These are phyloP conservation scores for Orychophragmus violaceus DNA, from an alignment of 345 rosid genomes.

Conservation along the genomic window DNA sequence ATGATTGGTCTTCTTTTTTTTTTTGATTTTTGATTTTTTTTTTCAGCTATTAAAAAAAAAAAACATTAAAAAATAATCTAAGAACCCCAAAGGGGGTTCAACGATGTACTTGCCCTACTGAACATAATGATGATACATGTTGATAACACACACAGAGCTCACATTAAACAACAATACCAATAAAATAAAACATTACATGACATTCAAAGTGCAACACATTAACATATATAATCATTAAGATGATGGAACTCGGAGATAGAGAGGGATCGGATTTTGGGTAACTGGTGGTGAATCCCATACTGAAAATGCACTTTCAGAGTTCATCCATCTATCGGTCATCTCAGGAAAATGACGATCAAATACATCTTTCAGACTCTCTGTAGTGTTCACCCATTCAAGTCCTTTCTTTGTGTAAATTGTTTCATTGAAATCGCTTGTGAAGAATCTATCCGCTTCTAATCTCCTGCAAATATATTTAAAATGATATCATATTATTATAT, in stretches of 20 bases:
- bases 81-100: no score
- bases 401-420: conserved; percentile 50
- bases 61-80: no score
- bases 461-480: conserved; percentile 35
- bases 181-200: neutral
- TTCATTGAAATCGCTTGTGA: conserved; percentile 48
- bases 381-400: conserved; percentile 50
- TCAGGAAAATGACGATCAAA: conserved; percentile 50
- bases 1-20: no score
- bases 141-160: neutral
- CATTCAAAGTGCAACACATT: neutral
- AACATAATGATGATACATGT: no score
- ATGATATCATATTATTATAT: neutral
- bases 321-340: conserved; percentile 47
- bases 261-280: conserved; percentile 34
- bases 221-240: neutral
- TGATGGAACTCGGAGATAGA: conserved; percentile 41
- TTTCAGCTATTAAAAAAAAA: no score
- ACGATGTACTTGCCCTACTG: no score
- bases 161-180: neutral
- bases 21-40: no score
- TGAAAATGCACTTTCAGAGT: conserved; percentile 49
- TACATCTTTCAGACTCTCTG: conserved; percentile 46
- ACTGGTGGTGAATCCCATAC: conserved; percentile 51
- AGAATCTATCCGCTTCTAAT: conserved; percentile 53